phyloP scores from a whole-genome alignment of 768 basidiomycete genomes.

The Suillus luteus region DNA sequence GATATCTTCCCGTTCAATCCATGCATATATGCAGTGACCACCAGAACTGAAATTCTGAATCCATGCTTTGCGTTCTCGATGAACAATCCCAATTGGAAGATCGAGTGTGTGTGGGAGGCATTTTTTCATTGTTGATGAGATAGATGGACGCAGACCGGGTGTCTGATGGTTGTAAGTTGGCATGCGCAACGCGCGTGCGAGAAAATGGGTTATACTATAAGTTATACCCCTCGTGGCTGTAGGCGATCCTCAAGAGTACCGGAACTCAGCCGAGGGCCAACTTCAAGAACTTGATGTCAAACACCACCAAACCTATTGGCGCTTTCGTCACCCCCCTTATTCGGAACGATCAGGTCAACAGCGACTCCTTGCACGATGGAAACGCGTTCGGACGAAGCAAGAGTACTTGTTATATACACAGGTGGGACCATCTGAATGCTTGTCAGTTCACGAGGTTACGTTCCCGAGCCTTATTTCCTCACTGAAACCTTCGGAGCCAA shows the following conservation, averaged over 20 bases:
- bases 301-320: background rate
- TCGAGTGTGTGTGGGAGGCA: too few relatives aligned
- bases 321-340: background rate
- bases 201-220: background rate
- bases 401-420: conserved; percentile 87
- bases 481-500: conserved; percentile 84
- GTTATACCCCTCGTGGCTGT: background rate
- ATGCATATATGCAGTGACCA: too few relatives aligned
- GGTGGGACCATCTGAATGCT: conserved; percentile 92
- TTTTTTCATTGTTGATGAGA: too few relatives aligned
- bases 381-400: conserved; percentile 61
- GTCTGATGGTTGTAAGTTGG: background rate
- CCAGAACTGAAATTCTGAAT: too few relatives aligned
- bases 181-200: background rate
- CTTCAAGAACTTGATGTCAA: background rate
- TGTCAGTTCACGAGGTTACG: conserved; percentile 72
- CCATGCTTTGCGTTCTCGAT: too few relatives aligned
- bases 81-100: too few relatives aligned
- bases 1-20: too few relatives aligned
- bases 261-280: background rate
- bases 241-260: background rate
- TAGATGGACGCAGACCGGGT: too few relatives aligned
- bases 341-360: background rate
- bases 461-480: conserved; percentile 85
- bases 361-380: conserved; percentile 43